Evolutionary conservation across 352 stramenopile species (phyloP), one percentile per base, ranked within the genome.

Genomic region (Phytopythium litorale): DNA sequence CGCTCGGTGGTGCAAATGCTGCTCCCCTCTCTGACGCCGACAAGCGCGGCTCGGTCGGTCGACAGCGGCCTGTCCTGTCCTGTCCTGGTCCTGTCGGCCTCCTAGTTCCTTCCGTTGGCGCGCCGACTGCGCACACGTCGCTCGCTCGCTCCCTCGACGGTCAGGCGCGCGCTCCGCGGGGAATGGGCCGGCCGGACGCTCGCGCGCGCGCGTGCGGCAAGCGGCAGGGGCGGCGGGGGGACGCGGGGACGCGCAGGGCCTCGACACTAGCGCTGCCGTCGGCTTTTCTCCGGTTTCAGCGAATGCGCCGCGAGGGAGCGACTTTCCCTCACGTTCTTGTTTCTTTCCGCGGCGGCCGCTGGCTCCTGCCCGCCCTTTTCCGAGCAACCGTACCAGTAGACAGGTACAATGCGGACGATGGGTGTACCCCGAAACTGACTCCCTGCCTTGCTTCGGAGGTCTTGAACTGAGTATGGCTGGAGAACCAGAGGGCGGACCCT

Each of bases 231-330:
- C 43, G 40, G 28, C 15, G 23, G 18, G 23, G 23, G 25, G 19
- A 30, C 25, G 30, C 50, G 50, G 53, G 13, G 13, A 25, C 35
- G 35, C 35, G 35, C 35, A 40, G 35, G 35, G 35, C 35, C 35
- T 40, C 21, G 45, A 53, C 46, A 35, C 21, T 53, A 13, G 35
- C 35, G 21, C 37, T 35, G 23, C 16, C 15, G 51, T 30, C 12
- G 37, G n/a, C 37, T 60, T 37, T 32, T 40, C 35, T 40, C 35
- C 35, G 35, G 35, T 40, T 60, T 51, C 55, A 40, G 18, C 55
- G 55, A 60, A 51, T 60, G 55, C 54, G 13, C 8, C 54, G 35
- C 38, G 35, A 60, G n/a, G 38, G 54, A 60, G 32, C 40, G 50
- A 32, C 50, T 56, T 56, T 56, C 33, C 33, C 51, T 33, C 46